phyloP scores from a whole-genome alignment of 768 basidiomycete species.

The Kwoniella bestiolae region DNA sequence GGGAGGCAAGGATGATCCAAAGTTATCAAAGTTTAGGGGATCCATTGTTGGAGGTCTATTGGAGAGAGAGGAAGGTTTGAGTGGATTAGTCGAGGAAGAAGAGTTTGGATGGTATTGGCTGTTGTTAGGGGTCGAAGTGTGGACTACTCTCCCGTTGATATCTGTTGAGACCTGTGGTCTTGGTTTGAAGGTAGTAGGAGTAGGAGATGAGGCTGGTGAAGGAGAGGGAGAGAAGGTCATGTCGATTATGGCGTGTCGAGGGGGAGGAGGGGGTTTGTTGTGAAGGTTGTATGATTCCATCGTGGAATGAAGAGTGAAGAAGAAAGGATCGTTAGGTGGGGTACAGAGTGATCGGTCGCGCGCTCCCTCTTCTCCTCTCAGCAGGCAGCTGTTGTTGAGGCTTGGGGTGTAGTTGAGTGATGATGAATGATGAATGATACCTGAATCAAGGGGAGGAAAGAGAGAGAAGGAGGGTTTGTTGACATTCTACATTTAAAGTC shows the following conservation, averaged over 20 bases:
- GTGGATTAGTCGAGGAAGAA: conserved; percentile 5
- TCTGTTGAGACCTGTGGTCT: background rate
- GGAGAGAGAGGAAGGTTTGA: conserved; percentile 3
- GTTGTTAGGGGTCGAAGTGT: background rate
- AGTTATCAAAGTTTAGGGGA: conserved; percentile 20
- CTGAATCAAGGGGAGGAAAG: background rate
- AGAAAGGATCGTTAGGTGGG: background rate
- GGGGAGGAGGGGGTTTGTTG: conserved; percentile 9
- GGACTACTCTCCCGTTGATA: background rate
- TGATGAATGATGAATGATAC: no score
- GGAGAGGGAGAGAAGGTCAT: conserved; percentile 24
- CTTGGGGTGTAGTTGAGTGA: no score
- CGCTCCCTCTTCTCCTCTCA: background rate
- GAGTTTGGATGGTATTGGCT: background rate
- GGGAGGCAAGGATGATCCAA: conserved; percentile 15
- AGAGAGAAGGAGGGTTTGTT: background rate
- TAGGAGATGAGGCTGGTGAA: conserved; percentile 16
- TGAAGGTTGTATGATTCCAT: conserved; percentile 22
- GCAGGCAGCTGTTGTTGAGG: background rate
- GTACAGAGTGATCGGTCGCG: background rate
- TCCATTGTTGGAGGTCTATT: conserved; percentile 1
- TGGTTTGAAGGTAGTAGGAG: background rate
- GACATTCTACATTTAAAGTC: conserved; percentile 3
- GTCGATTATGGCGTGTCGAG: conserved; percentile 12
- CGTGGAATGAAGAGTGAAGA: background rate